These are phyloP conservation scores for Dioszegia aurantiaca DNA, from an alignment of 768 basidiomycete species.

Conservation along the genomic window DNA sequence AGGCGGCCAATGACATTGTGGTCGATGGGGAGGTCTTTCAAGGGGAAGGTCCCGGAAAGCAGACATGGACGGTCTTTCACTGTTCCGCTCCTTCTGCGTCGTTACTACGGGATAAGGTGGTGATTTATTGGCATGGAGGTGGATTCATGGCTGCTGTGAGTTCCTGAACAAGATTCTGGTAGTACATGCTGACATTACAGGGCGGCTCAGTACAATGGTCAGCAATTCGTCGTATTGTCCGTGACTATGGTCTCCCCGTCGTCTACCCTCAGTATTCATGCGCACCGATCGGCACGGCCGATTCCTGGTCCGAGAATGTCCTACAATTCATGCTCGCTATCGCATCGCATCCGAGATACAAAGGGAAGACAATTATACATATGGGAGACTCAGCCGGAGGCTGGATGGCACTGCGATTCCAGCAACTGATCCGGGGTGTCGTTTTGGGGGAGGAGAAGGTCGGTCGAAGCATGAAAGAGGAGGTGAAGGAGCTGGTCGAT, in stretches of 20 bases:
- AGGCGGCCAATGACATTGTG: not conserved
- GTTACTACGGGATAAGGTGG: slow-evolving; percentile 11
- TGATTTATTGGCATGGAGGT: slow-evolving; percentile 33
- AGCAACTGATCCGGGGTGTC: slow-evolving; percentile 9
- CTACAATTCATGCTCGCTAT: slow-evolving; percentile 17
- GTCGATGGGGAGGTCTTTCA: not conserved
- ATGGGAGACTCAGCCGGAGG: slow-evolving; percentile 32
- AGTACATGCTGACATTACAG: not conserved
- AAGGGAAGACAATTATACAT: slow-evolving; percentile 19
- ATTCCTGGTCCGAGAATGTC: slow-evolving; percentile 10
- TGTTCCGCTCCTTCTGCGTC: not conserved
- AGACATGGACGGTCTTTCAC: slow-evolving; percentile 5
- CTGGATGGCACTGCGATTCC: slow-evolving; percentile 19
- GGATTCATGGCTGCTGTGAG: slow-evolving; percentile 20
- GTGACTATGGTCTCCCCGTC: slow-evolving; percentile 12
- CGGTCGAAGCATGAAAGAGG: not conserved
- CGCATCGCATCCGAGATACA: slow-evolving; percentile 20
- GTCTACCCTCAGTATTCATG: slow-evolving; percentile 23
- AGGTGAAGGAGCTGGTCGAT: not conserved
- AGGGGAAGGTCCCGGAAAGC: not conserved
- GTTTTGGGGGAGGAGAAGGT: slow-evolving; percentile 5
- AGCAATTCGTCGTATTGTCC: slow-evolving; percentile 14
- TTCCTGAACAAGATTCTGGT: no score
- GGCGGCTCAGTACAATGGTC: slow-evolving; percentile 17
- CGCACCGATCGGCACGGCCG: slow-evolving; percentile 17